Percentiles rank a stretch among this genome's conserved stretches.
phyloP scores from a whole-genome alignment of 2,329 filamentous ascomycete genomes.

The Colletotrichum spinosum region DNA sequence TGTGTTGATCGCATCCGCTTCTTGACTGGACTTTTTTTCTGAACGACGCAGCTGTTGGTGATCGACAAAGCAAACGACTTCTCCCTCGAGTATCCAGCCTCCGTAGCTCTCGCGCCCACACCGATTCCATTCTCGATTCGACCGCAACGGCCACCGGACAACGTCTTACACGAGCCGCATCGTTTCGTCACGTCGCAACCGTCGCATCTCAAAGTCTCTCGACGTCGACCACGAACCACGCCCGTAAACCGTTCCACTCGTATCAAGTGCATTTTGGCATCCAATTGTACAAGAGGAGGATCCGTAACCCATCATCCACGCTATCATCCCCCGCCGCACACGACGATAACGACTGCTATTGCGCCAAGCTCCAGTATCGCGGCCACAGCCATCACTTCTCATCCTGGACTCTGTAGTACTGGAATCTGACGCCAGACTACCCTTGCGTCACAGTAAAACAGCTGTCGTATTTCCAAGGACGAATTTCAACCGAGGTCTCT shows the following conservation, averaged over 20 bases:
- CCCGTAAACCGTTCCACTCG: slow-evolving; percentile 4
- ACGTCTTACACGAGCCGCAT: slow-evolving; percentile 29
- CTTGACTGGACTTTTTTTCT: slow-evolving; percentile 18
- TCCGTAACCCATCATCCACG: not conserved
- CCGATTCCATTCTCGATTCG: not conserved
- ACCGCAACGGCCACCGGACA: slow-evolving; percentile 2
- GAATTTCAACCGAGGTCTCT: not conserved
- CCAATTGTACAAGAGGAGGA: slow-evolving; percentile 12
- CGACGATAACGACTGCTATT: slow-evolving; percentile 7
- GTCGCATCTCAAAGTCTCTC: not conserved
- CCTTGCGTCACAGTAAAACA: slow-evolving; percentile 9
- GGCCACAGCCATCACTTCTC: not conserved
- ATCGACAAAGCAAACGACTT: slow-evolving; percentile 8
- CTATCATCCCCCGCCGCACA: not conserved
- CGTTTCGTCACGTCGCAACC: slow-evolving; percentile 13
- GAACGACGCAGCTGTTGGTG: slow-evolving; percentile 11
- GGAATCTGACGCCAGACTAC: slow-evolving; percentile 4
- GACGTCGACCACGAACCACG: not conserved
- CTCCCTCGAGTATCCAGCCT: slow-evolving; percentile 6
- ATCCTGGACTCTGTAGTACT: slow-evolving; percentile 18
- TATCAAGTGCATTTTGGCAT: not conserved
- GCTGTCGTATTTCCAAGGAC: not conserved
- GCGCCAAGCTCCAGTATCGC: not conserved
- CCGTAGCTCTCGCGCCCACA: slow-evolving; percentile 5
- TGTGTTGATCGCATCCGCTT: slow-evolving; percentile 40